Evolutionary conservation across 2,329 filamentous ascomycete genomes (phyloP), one percentile per base, ranked within the genome.

Genomic region (Phialophora verrucosa): DNA sequence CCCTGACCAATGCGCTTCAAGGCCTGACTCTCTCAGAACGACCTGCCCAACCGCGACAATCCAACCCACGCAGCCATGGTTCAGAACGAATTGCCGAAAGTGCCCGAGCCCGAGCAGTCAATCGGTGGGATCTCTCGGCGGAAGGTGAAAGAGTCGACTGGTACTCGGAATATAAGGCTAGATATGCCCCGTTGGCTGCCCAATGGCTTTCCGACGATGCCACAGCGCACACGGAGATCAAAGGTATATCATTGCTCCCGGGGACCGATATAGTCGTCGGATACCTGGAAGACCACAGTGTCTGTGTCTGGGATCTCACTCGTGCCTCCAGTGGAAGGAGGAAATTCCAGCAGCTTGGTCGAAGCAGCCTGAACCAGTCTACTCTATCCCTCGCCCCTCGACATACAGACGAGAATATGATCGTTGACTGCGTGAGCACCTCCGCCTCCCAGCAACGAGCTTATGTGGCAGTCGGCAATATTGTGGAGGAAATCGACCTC

Each of bases 131-230:
- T 72, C 91, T 91, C 0, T 87, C 87, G 0, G 92, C 90, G 69
- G 86, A 88, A 0, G 81, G 79, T 4, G 93, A 97, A 78, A 82
- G 82, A 49, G 83, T 93, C 23, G 88, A 91, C 57, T 97, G 92
- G 90, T 97, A 96, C 76, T 86, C 91, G 63, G 93, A 97, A 77
- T 97, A 93, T 74, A 90, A 96, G 69, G 91, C 93, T 61, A 85
- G 93, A 38, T 85, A 93, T 77, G 92, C 88, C 0, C 88, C 89
- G 0, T 83, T 92, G n/a, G 84, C 84, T 14, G 82, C 92, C 61
- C 89, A 85, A 72, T 97, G 93, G 93, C 50, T 85, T 93, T 74
- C 83, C 86, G 62, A 88, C 90, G 32, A 71, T 74, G 31, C 65
- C 73, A 25, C 8, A 78, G 78, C 10, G 74, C 82, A 47, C 75